Evolutionary conservation across 2,329 filamentous ascomycete species (phyloP).

Genomic region (Pseudohalonectria lignicola): DNA sequence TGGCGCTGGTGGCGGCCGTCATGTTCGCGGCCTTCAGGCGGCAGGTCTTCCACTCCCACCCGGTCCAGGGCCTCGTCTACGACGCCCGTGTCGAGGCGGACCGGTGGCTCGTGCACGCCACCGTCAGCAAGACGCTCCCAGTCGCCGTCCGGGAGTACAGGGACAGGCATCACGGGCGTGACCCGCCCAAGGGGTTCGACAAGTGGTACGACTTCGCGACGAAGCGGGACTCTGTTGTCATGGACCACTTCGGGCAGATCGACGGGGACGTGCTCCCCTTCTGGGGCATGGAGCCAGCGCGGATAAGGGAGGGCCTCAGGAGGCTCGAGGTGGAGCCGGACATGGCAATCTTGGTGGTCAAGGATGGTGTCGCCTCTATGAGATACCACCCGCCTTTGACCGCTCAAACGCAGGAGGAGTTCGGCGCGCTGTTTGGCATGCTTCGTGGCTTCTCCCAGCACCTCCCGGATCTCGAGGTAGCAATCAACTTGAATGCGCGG

Average conservation of each 20-base stretch:
- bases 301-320: conserved; percentile 49
- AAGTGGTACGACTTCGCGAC: conserved; percentile 74
- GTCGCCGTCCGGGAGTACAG: conserved; percentile 37
- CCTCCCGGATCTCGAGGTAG: conserved; percentile 73
- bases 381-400: conserved; percentile 17
- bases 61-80: conserved; percentile 38
- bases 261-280: conserved; percentile 66
- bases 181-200: conserved; percentile 72
- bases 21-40: conserved; percentile 23
- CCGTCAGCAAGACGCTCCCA: conserved; percentile 32
- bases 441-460: conserved; percentile 60
- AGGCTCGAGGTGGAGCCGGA: conserved; percentile 26
- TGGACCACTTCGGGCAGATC: conserved; percentile 76
- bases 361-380: conserved; percentile 46
- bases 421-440: conserved; percentile 48
- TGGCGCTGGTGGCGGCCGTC: conserved; percentile 23
- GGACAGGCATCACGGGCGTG: conserved; percentile 46
- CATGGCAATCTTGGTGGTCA: conserved; percentile 43
- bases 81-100: conserved; percentile 32
- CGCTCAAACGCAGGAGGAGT: conserved; percentile 18
- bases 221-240: conserved; percentile 54
- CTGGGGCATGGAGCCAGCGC: conserved; percentile 59
- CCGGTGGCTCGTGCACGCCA: conserved; percentile 36
- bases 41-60: conserved; percentile 24
- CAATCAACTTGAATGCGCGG: conserved; percentile 70